A percentile compares a stretch with the other conserved stretches of the same genome.
These are phyloP conservation scores for Avena insularis DNA, from an alignment of 176 grass and related monocot genomes.

Conservation along the genomic window DNA sequence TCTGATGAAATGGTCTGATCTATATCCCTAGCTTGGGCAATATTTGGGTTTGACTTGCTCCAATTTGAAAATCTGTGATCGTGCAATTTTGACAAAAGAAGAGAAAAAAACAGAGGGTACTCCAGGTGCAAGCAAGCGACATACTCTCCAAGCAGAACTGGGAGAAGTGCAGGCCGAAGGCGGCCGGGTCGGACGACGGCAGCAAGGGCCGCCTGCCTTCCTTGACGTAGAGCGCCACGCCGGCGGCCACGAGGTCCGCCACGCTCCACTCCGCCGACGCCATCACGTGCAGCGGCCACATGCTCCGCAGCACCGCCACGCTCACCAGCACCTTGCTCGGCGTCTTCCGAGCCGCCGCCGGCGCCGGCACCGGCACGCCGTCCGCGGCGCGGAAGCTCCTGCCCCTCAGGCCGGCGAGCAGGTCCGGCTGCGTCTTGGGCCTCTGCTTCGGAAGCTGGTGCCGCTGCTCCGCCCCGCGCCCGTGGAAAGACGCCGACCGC, in stretches of 20 bases:
- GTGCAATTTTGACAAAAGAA: neutral
- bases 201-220: constrained; percentile 69
- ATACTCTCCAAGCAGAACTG: constrained; percentile 93
- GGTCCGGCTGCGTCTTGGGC: constrained; percentile 76
- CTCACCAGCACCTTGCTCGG: constrained; percentile 81
- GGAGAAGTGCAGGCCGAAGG: constrained; percentile 84
- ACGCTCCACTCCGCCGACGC: constrained; percentile 78
- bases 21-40: neutral
- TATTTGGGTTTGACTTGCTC: neutral
- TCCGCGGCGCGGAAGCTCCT: constrained; percentile 22
- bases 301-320: constrained; percentile 77
- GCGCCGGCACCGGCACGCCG: neutral
- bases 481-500: constrained; percentile 71
- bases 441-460: constrained; percentile 47
- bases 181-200: constrained; percentile 48
- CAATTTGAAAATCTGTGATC: neutral
- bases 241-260: constrained; percentile 65
- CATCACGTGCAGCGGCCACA: constrained; percentile 94
- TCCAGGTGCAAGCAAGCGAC: constrained; percentile 19
- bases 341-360: constrained; percentile 39
- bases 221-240: constrained; percentile 71
- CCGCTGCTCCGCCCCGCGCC: constrained; percentile 43
- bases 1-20: neutral
- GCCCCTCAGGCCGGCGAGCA: constrained; percentile 50
- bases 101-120: neutral